These are phyloP conservation scores for Hypoxylon lienhwacheense DNA, from an alignment of 495 filamentous ascomycete genomes.

Conservation along the genomic window DNA sequence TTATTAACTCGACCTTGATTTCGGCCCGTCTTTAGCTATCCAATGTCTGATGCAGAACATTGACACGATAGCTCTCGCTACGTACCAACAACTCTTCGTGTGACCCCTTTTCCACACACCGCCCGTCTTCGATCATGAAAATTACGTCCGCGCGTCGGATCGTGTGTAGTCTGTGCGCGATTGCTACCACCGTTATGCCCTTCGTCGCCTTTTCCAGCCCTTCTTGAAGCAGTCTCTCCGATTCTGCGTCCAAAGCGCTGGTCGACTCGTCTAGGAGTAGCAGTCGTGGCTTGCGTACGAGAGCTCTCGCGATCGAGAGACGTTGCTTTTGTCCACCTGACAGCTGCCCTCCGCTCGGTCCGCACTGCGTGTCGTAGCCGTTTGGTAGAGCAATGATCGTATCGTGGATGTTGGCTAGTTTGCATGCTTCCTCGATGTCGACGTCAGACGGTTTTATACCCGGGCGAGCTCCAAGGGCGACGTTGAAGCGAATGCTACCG, in stretches of 20 bases:
- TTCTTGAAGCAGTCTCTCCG: conserved; percentile 70
- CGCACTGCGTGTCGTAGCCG: conserved; percentile 64
- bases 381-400: conserved; percentile 58
- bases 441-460: conserved; percentile 46
- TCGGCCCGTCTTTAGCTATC: conserved; percentile 22
- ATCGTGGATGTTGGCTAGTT: conserved; percentile 62
- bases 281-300: conserved; percentile 77
- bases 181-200: conserved; percentile 78
- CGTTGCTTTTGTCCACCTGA: conserved; percentile 67
- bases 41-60: conserved; percentile 51
- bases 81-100: conserved; percentile 66
- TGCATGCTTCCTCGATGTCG: conserved; percentile 60
- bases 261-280: conserved; percentile 86
- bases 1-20: not conserved
- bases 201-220: conserved; percentile 68
- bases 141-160: conserved; percentile 75
- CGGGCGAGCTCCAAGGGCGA: conserved; percentile 51
- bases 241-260: conserved; percentile 73
- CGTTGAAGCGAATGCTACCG: conserved; percentile 58
- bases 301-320: conserved; percentile 74
- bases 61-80: conserved; percentile 60
- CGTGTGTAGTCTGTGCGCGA: conserved; percentile 77
- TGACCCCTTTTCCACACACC: conserved; percentile 65
- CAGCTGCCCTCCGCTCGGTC: conserved; percentile 51
- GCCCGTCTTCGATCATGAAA: conserved; percentile 70